Evolutionary conservation across 441 rosid genomes (phyloP).

Genomic region (Gossypium trilobum): DNA sequence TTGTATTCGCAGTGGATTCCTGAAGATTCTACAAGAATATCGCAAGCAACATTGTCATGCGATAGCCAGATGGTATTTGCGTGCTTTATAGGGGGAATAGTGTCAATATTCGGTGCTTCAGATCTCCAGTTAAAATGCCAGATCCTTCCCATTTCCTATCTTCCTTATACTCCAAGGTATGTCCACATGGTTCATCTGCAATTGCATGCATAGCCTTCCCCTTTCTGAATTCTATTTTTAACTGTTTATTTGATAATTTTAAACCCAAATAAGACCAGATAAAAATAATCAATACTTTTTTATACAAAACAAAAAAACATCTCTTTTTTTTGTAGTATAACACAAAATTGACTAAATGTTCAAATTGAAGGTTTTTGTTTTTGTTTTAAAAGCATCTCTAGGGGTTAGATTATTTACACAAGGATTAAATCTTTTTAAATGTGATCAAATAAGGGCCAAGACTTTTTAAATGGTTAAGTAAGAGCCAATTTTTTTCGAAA

Average conservation of each 20-base stretch:
- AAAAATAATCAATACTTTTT: too few relatives aligned
- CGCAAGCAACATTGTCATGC: constrained; percentile 50
- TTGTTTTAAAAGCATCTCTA: too few relatives aligned
- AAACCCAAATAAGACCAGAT: too few relatives aligned
- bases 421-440: too few relatives aligned
- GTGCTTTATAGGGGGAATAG: constrained; percentile 38
- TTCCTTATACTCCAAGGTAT: constrained; percentile 26
- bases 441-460: too few relatives aligned
- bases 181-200: background rate
- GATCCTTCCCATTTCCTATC: constrained; percentile 30
- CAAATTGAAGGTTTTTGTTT: too few relatives aligned
- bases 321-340: too few relatives aligned
- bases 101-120: constrained; percentile 34
- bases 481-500: too few relatives aligned
- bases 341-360: too few relatives aligned
- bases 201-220: background rate
- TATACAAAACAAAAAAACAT: too few relatives aligned
- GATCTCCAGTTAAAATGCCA: constrained; percentile 31
- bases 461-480: too few relatives aligned
- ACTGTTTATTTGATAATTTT: background rate
- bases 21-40: constrained; percentile 25
- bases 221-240: background rate
- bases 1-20: constrained; percentile 34
- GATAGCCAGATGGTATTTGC: constrained; percentile 45
- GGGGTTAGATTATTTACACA: too few relatives aligned